Conservation (phyloP, 495 filamentous ascomycete genomes). For the Neurospora sp. region DNA sequence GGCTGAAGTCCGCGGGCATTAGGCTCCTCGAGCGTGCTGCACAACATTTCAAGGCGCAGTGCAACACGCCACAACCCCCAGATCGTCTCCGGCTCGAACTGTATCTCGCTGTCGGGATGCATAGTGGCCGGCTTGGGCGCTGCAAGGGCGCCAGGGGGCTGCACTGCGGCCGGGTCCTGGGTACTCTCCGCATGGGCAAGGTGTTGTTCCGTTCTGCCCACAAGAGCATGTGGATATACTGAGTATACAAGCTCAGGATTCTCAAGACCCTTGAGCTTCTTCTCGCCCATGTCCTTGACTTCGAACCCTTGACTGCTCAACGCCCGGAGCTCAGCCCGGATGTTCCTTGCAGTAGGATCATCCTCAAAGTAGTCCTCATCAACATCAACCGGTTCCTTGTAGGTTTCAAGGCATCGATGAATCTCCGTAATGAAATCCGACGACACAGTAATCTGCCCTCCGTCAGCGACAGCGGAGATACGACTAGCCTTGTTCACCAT, state of each 20-base stretch:
- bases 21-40: slow-evolving; percentile 68
- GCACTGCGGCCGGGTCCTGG: slow-evolving; percentile 5
- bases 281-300: slow-evolving; percentile 89
- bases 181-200: slow-evolving; percentile 41
- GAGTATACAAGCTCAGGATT: slow-evolving; percentile 94
- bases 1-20: slow-evolving; percentile 46
- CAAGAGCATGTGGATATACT: slow-evolving; percentile 80
- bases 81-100: slow-evolving; percentile 69
- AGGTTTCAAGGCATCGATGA: slow-evolving; percentile 78
- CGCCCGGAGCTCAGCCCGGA: slow-evolving; percentile 77
- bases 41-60: slow-evolving; percentile 83
- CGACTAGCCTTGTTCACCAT: slow-evolving; percentile 97
- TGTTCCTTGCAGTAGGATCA: slow-evolving; percentile 56
- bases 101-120: slow-evolving; percentile 42
- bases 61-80: slow-evolving; percentile 88
- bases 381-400: slow-evolving; percentile 59
- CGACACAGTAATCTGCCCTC: slow-evolving; percentile 92
- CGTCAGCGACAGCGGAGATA: slow-evolving; percentile 90
- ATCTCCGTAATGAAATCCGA: slow-evolving; percentile 95
- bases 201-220: slow-evolving; percentile 60
- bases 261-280: slow-evolving; percentile 90
- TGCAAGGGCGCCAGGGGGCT: slow-evolving; percentile 19
- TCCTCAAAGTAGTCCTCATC: slow-evolving; percentile 64
- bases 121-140: slow-evolving; percentile 36
- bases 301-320: slow-evolving; percentile 90